Percentiles rank a stretch among this genome's conserved stretches.
These are phyloP conservation scores for Penicillium sp. DNA, from an alignment of 2,329 filamentous ascomycete genomes.

Conservation along the genomic window DNA sequence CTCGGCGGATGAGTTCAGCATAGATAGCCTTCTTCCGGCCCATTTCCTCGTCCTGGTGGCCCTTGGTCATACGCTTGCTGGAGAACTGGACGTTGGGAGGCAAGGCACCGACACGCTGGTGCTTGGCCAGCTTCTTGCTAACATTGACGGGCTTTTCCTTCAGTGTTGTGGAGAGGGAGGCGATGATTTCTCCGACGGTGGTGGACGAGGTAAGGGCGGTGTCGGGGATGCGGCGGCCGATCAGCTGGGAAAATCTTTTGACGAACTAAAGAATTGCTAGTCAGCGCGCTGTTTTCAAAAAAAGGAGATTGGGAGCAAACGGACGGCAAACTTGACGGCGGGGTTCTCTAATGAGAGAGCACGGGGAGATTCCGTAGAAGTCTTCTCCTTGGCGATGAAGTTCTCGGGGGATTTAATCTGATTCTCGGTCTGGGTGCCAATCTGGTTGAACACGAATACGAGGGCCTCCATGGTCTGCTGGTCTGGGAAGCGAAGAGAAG, in stretches of 20 bases:
- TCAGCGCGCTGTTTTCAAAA: background rate
- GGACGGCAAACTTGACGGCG: conserved; percentile 70
- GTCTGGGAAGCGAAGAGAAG: conserved; percentile 33
- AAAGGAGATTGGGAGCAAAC: conserved; percentile 32
- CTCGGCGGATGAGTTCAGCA: conserved; percentile 63
- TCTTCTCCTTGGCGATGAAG: conserved; percentile 24
- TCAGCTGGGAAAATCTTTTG: conserved; percentile 78
- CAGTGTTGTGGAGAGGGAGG: conserved; percentile 8
- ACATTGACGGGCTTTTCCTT: conserved; percentile 44
- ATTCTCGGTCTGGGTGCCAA: conserved; percentile 25
- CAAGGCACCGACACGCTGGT: conserved; percentile 46
- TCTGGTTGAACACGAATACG: conserved; percentile 36
- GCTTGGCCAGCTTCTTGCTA: conserved; percentile 54
- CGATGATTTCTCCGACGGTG: conserved; percentile 56
- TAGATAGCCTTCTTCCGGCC: conserved; percentile 80
- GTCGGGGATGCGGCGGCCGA: conserved; percentile 74
- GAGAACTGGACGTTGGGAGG: conserved; percentile 70
- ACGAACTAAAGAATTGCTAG: conserved; percentile 58
- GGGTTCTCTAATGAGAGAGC: conserved; percentile 56
- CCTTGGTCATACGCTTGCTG: conserved; percentile 62
- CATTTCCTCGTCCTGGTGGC: conserved; percentile 68
- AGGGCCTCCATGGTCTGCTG: conserved; percentile 32
- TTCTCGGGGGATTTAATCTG: conserved; percentile 15
- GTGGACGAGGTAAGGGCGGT: conserved; percentile 58
- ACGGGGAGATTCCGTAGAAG: conserved; percentile 20